Base-by-base conservation (phyloP, 108 stramenopile species). In the Cyclotella cryptica region DNA sequence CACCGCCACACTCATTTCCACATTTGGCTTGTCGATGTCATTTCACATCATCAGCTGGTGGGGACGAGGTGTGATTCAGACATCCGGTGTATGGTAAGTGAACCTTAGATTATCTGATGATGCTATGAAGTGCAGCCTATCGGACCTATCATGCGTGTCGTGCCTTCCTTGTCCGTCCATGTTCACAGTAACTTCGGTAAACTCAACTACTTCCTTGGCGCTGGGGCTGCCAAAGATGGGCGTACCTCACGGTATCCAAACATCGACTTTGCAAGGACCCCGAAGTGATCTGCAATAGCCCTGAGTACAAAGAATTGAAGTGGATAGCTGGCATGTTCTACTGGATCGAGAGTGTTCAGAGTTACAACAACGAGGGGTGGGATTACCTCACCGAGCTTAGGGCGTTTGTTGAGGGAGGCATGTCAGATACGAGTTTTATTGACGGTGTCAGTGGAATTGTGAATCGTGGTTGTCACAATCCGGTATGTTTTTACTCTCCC, bases 291-390 rank as follows among this genome's bases (percentile, higher is more conserved):
- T 80, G 79, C 24, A 7, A 72, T 1, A 67, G 64, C 22, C 10
- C 43, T 4, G 72, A 74, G 44, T 65, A 74, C 66, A 65, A 66
- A 35, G 83, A 78, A 57, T 64, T 84, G 43, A 84, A 84, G 26
- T 84, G 78, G 82, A 78, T 83, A 1, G 76, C 82, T 0, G 82
- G 83, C 10, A 66, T 69, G 65, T 84, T 84, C 53, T 84, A 59
- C 17, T 59, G 58, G 58, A 59, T 59, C 11, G 58, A 59, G 29
- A 59, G 58, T 29, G 27, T 84, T 28, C 83, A 84, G 68, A 24
- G 46, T 11, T 78, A 84, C 61, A 65, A 79, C 19, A 40, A 35
- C 12, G 77, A 52, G 15, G 83, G 83, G 0, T 80, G 79, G 79
- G 24, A 66, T 39, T 80, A 80, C 49, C 41, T 74, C 0, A 63